phyloP scores from a whole-genome alignment of 495 filamentous ascomycete genomes.

The Parathielavia hyrcaniae region DNA sequence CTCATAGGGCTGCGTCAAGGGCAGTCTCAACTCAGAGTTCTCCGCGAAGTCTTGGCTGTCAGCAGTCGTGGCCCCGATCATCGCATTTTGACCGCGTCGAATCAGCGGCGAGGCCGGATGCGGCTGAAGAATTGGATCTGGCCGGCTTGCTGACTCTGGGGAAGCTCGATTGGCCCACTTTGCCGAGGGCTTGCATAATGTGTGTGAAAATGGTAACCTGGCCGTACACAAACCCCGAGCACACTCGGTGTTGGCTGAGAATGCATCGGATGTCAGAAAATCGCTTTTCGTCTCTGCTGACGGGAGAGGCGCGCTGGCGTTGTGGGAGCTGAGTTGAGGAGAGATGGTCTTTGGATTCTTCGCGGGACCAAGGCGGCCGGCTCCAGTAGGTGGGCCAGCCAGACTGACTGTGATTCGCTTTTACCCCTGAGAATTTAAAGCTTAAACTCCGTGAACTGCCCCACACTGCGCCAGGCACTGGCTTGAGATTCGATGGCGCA shows the following conservation, averaged over 20 bases:
- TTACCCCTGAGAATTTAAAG: not conserved
- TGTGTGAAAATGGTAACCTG: too few relatives aligned
- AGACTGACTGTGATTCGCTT: not conserved
- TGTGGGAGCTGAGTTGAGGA: not conserved
- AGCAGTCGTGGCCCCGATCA: not conserved
- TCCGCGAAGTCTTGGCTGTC: not conserved
- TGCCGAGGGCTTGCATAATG: conserved; percentile 9
- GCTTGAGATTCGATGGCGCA: not conserved
- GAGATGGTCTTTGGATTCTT: not conserved
- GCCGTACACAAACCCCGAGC: too few relatives aligned
- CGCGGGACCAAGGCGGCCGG: not conserved
- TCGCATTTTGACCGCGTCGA: not conserved
- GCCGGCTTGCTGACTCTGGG: not conserved
- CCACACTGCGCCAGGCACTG: not conserved
- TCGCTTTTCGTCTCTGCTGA: not conserved
- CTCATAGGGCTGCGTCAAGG: conserved; percentile 11
- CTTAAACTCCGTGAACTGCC: not conserved
- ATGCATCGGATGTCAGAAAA: too few relatives aligned
- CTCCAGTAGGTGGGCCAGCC: too few relatives aligned
- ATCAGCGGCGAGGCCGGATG: not conserved
- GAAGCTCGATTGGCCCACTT: not conserved
- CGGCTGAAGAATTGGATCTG: conserved; percentile 3
- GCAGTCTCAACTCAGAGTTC: not conserved
- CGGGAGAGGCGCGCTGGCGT: not conserved
- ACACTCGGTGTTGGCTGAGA: too few relatives aligned